These are phyloP conservation scores for Russula earlei DNA, from an alignment of 768 basidiomycete genomes.

Conservation along the genomic window DNA sequence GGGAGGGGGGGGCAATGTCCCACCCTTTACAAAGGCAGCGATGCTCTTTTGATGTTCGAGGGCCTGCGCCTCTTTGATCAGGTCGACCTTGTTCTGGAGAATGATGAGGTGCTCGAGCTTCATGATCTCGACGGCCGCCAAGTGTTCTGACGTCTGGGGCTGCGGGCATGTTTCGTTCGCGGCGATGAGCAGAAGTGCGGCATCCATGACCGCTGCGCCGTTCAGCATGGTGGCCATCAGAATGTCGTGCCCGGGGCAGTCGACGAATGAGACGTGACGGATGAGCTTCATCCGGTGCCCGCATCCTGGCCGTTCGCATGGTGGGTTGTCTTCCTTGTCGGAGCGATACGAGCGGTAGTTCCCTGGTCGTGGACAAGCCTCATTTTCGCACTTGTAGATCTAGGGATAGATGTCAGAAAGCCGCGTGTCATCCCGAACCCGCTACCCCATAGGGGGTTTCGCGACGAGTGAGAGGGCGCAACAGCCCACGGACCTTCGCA, in stretches of 20 bases:
- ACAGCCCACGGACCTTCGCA: conserved; percentile 69
- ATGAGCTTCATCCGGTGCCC: conserved; percentile 83
- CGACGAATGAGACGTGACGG: conserved; percentile 97
- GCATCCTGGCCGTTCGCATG: conserved; percentile 91
- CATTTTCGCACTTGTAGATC: conserved; percentile 98
- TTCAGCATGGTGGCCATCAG: conserved; percentile 99
- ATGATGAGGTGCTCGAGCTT: conserved; percentile 97
- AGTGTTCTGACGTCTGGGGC: conserved; percentile 96
- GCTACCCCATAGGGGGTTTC: neutral
- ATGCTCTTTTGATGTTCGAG: conserved; percentile 96
- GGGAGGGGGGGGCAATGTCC: conserved; percentile 14
- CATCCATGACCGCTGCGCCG: conserved; percentile 99
- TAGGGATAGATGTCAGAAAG: conserved; percentile 25
- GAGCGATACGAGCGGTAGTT: conserved; percentile 92
- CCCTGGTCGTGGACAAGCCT: conserved; percentile 85
- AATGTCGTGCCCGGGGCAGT: conserved; percentile 97
- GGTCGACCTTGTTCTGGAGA: conserved; percentile 96
- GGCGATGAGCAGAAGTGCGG: conserved; percentile 88
- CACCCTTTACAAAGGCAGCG: conserved; percentile 88
- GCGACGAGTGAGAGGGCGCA: neutral
- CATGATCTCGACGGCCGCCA: conserved; percentile 99
- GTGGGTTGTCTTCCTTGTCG: conserved; percentile 88
- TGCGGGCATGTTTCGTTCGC: conserved; percentile 99
- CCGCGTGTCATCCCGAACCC: neutral
- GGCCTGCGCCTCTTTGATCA: conserved; percentile 92